Evolutionary conservation across 176 grass and related monocot species (phyloP).

Genomic region (Aegilops speltoides): DNA sequence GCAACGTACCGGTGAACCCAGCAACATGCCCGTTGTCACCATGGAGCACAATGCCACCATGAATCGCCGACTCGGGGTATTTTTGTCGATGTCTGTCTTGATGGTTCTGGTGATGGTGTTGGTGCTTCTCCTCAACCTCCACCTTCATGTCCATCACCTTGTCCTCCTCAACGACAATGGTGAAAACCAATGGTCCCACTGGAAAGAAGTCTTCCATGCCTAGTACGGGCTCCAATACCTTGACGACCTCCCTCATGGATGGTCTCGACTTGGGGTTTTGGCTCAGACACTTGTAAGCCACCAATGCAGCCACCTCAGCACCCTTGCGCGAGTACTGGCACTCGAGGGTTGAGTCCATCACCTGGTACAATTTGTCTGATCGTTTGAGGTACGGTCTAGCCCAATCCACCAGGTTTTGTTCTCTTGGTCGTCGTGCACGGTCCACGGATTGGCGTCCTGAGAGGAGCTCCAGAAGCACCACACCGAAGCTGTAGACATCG

Average conservation of each 20-base stretch:
- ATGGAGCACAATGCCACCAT: conserved; percentile 42
- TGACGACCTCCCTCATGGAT: conserved; percentile 65
- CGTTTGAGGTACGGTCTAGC: conserved; percentile 58
- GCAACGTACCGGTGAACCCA: conserved; percentile 14
- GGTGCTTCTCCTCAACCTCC: conserved; percentile 27
- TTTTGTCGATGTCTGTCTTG: conserved; percentile 53
- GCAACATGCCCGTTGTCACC: background rate
- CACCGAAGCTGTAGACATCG: conserved; percentile 77
- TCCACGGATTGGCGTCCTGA: conserved; percentile 50
- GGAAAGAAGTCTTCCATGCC: conserved; percentile 56
- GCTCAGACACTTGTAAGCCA: conserved; percentile 86
- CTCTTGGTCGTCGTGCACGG: conserved; percentile 38
- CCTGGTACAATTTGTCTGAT: conserved; percentile 32
- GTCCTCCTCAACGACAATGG: conserved; percentile 47
- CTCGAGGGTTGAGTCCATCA: conserved; percentile 66
- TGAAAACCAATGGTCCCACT: conserved; percentile 52
- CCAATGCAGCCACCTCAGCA: conserved; percentile 49
- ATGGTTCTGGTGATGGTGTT: conserved; percentile 37
- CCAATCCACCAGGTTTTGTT: conserved; percentile 76
- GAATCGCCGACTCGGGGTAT: conserved; percentile 61
- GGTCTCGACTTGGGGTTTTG: conserved; percentile 68
- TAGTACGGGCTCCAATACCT: conserved; percentile 54
- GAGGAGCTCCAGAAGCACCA: conserved; percentile 68
- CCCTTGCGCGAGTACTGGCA: conserved; percentile 69
- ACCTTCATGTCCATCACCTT: conserved; percentile 42